Evolutionary conservation across 1,284 basidiomycete genomes (phyloP).

Genomic region (Trichosporon asahii): DNA sequence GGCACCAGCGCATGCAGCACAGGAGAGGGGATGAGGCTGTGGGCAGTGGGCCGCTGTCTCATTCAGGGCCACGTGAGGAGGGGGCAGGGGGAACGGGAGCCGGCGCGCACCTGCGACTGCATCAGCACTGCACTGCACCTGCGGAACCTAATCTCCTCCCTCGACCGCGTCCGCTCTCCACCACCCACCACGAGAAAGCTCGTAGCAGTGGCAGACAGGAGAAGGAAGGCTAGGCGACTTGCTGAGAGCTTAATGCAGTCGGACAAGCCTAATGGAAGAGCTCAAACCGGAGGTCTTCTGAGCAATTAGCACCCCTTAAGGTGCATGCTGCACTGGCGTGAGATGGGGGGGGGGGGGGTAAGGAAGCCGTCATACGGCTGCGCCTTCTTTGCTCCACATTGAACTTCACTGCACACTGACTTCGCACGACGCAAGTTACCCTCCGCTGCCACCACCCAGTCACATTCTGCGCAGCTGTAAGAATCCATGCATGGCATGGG

Average conservation of each 20-base stretch:
- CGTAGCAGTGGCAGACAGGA: slow-evolving; percentile 8
- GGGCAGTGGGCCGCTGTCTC: background rate
- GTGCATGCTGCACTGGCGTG: too few species aligned
- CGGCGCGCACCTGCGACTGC: background rate
- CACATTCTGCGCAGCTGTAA: background rate
- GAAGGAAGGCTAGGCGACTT: background rate
- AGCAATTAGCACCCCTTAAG: too few species aligned
- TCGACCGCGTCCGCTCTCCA: background rate
- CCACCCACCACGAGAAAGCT: too few species aligned
- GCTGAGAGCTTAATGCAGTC: background rate
- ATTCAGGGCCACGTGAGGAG: slow-evolving; percentile 3
- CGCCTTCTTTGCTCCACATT: too few species aligned
- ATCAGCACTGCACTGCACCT: background rate
- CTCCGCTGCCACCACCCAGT: too few species aligned
- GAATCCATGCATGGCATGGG: background rate
- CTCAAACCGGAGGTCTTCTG: too few species aligned
- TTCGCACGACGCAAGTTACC: too few species aligned
- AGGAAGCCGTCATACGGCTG: too few species aligned
- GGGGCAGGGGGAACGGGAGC: background rate
- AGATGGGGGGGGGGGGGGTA: too few species aligned
- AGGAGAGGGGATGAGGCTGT: background rate
- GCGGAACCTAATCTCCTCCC: background rate
- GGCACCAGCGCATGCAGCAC: background rate
- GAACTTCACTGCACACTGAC: background rate
- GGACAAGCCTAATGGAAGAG: too few species aligned